Conservation (phyloP, 306 rosid genomes). For the Pachyrhizus erosus region DNA sequence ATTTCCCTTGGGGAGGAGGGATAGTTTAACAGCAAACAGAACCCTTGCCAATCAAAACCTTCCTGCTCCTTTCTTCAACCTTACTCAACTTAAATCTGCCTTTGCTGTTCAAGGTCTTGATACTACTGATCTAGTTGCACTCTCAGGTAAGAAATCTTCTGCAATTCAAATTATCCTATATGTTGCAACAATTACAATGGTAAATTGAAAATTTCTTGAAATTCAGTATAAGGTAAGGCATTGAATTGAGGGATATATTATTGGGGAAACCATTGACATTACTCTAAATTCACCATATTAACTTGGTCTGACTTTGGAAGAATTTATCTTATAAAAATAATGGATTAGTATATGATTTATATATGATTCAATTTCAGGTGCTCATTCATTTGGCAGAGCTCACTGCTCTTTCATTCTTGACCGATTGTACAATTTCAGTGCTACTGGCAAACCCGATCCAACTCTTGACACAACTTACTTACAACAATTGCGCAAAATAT, state of each 20-base stretch:
- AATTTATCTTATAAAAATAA: background rate
- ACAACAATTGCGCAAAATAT: slow-evolving; percentile 6
- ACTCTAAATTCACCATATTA: background rate
- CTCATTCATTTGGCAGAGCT: slow-evolving; percentile 54
- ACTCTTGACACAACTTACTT: slow-evolving; percentile 43
- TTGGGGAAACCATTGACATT: background rate
- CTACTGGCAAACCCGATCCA: slow-evolving; percentile 41
- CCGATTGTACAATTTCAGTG: slow-evolving; percentile 46
- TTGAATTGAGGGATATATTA: no score
- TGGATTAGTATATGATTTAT: background rate
- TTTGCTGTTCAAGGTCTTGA: slow-evolving; percentile 50
- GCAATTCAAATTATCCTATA: background rate
- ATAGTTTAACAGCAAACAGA: slow-evolving; percentile 50
- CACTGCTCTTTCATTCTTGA: background rate
- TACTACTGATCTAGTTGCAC: slow-evolving; percentile 63
- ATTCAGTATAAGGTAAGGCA: background rate
- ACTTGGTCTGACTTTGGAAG: background rate
- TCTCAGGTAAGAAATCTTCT: slow-evolving; percentile 51
- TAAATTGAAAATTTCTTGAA: background rate
- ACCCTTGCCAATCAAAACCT: slow-evolving; percentile 42
- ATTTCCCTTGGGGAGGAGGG: slow-evolving; percentile 65
- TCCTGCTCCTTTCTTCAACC: slow-evolving; percentile 42
- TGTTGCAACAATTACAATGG: background rate
- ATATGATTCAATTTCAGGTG: slow-evolving; percentile 42
- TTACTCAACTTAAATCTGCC: slow-evolving; percentile 19